Evolutionary conservation across 2,329 filamentous ascomycete genomes (phyloP).

Genomic region (Phialophora chinensis): DNA sequence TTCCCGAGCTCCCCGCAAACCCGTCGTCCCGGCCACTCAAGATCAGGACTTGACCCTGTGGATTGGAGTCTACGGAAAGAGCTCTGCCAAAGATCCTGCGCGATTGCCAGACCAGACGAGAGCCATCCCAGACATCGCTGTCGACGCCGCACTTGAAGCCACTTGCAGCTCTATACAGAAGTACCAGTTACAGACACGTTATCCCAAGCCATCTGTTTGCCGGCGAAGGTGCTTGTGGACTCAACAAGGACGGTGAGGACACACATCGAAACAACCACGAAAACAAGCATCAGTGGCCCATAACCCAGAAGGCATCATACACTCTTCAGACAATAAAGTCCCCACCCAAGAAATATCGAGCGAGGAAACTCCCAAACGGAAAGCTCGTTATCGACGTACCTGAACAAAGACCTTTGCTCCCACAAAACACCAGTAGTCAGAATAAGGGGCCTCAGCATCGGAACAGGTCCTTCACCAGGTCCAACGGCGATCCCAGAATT

Average conservation of each 20-base stretch:
- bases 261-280: neutral
- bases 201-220: neutral
- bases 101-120: conserved; percentile 9
- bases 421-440: neutral
- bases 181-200: conserved; percentile 7
- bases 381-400: conserved; percentile 24
- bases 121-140: neutral
- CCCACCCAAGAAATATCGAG: neutral
- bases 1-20: conserved; percentile 28
- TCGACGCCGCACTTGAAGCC: conserved; percentile 4
- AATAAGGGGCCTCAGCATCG: neutral
- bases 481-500: neutral
- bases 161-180: neutral
- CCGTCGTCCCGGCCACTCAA: conserved; percentile 1
- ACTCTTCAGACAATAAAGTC: neutral
- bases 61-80: conserved; percentile 29
- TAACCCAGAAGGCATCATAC: conserved; percentile 1
- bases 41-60: conserved; percentile 13
- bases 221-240: neutral
- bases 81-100: neutral
- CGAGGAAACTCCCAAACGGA: conserved; percentile 20
- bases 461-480: neutral
- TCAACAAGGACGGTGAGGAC: neutral
- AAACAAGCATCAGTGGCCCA: neutral
- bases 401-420: neutral